Evolutionary conservation across 1,139 yeast species (phyloP), one percentile per base, ranked within the genome.

Genomic region (Candida sanyaensis): DNA sequence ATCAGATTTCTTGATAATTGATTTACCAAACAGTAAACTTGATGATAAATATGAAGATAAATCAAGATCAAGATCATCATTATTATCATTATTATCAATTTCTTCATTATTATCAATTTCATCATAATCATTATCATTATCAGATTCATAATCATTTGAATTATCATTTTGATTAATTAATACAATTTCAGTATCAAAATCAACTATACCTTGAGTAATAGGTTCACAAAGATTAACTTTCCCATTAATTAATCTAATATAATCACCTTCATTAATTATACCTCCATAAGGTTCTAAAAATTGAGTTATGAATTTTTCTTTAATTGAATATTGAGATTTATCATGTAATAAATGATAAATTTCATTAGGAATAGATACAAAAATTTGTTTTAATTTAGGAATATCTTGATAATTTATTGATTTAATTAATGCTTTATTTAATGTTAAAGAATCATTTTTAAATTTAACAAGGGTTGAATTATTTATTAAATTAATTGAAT

Each of bases 181-280:
- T 1, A 83, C 76, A n/a, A 86, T 68, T 27, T 69, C 69, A 0
- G 90, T 83, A 7, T 59, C 58, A 1, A 53, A 53, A 36, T 64
- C 63, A 2, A 77, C 63, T n/a, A 63, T 56, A 1, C 96, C 96
- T 60, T 87, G 95, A 39, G 80, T 80, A 1, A 82, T 75, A 0
- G 96, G 96, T 55, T 87, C 96, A 60, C 91, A 81, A 31, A 84
- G 75, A 6, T 79, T 62, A 5, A 88, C 77, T 7, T 58, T 59
- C 2, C 85, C 87, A 55, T 78, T 75, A 28, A 80, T 61, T n/a
- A 62, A 60, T 51, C 76, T 60, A 3, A 80, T 61, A 3, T 58
- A 46, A 48, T 72, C 76, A 31, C 68, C 68, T 28, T 64, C 63
- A 37, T 65, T 58, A 2, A 75, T 68, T 12, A 75, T 68, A 7